Evolutionary conservation across 192 early-diverging fungal species (phyloP), one percentile per base, ranked within the genome.

Genomic region (Coemansia aciculifera): DNA sequence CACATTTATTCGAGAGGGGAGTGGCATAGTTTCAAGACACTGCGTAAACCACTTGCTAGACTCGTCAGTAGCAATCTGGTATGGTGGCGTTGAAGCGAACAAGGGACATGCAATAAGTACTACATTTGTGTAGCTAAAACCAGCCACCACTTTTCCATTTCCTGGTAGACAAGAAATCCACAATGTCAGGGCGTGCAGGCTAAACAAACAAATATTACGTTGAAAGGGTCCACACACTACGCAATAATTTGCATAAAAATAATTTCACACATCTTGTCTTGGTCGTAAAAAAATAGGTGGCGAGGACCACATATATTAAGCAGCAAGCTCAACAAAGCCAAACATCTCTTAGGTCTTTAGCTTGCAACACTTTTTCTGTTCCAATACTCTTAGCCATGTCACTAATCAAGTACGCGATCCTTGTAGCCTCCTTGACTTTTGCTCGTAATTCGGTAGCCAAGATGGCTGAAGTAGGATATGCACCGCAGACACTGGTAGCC

Each of bases 401-500:
- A 15, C 27, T 5, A 51, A 9, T 56, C 12, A 57, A 17, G 54
- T 34, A 57, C 54, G 17, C 29, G 17, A n/a, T 57, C 15, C 15
- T 57, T 5, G 54, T 31, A 17, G 54, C 4, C 15, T 31, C 31
- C 15, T 29, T 57, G 54, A 29, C 54, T 5, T 5, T 57, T 17
- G 54, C 15, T 10, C 29, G 12, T n/a, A 57, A 6, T 12, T 57
- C 54, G 15, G 29, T 57, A 32, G 54, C 54, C 7, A 6, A 57
- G 11, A 57, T 32, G 15, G 68, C 31, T 38, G 78, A 81, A 31
- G 78, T 75, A 21, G 78, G 78, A 8, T 81, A 81, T 59, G 68
- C 67, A 17, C 78, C 75, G 17, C 73, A 81, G 48, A 46, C 40
- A 10, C 27, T 63, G 27, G 54, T 81, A 31, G 78, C 70, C 11